Percentiles rank a stretch among this genome's conserved stretches.
Conservation (phyloP, 345 rosid species). For the thale cress (Arabidopsis thaliana) region DNA sequence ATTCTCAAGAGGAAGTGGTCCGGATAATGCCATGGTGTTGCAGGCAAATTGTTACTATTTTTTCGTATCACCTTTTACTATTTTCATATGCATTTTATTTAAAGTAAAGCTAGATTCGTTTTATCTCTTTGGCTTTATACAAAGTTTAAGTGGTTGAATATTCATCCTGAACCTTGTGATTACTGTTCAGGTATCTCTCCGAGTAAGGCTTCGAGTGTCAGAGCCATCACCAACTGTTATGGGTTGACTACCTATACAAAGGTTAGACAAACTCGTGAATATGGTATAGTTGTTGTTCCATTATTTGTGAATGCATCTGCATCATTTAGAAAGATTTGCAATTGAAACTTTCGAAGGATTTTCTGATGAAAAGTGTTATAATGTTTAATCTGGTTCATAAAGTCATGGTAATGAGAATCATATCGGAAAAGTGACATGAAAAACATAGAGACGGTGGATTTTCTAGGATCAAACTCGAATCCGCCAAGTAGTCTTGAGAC, state of each 20-base stretch:
- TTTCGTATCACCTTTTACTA: slow-evolving; percentile 29
- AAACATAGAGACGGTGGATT: not conserved
- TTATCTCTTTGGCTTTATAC: slow-evolving; percentile 5
- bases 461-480: not conserved
- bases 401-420: not conserved
- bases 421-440: not conserved
- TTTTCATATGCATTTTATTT: slow-evolving; percentile 1
- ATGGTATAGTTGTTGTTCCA: not conserved
- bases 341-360: not conserved
- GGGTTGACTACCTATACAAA: not conserved
- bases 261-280: slow-evolving; percentile 1
- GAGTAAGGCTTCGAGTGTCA: slow-evolving; percentile 14
- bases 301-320: not conserved
- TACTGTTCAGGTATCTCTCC: slow-evolving; percentile 16
- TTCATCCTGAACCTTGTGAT: slow-evolving; percentile 28
- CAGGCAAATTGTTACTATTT: slow-evolving; percentile 18
- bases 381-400: slow-evolving; percentile 9
- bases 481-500: not conserved
- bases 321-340: not conserved
- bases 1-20: slow-evolving; percentile 34
- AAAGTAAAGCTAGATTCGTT: slow-evolving; percentile 13
- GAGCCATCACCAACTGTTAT: slow-evolving; percentile 8
- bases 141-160: slow-evolving; percentile 18
- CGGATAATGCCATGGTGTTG: slow-evolving; percentile 1
- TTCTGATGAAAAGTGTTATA: slow-evolving; percentile 6